Conservation (phyloP, 1,284 basidiomycete species). For the Lentinula novae-zelandiae region DNA sequence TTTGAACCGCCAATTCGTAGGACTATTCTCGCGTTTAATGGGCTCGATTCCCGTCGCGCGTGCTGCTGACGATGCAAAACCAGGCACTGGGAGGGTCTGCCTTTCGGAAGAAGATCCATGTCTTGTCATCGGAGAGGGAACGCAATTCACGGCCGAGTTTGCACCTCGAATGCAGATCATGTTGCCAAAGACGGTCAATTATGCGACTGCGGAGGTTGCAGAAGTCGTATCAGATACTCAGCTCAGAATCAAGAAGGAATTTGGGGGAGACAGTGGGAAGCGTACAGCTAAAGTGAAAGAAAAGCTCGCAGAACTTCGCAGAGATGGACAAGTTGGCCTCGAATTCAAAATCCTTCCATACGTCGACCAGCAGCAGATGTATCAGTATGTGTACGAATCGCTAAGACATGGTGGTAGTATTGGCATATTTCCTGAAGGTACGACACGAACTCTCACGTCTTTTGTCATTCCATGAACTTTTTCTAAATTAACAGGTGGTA, state of each 20-base stretch:
- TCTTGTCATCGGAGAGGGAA: slow-evolving; percentile 76
- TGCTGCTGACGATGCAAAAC: slow-evolving; percentile 85
- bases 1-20: slow-evolving; percentile 79
- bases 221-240: slow-evolving; percentile 91
- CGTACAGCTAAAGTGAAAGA: slow-evolving; percentile 69
- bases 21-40: slow-evolving; percentile 84
- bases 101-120: slow-evolving; percentile 77
- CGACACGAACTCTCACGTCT: slow-evolving; percentile 11
- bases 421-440: slow-evolving; percentile 96
- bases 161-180: slow-evolving; percentile 83
- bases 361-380: slow-evolving; percentile 94
- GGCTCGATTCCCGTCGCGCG: slow-evolving; percentile 90
- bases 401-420: slow-evolving; percentile 88
- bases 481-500: slow-evolving; percentile 63
- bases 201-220: slow-evolving; percentile 78
- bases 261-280: slow-evolving; percentile 80
- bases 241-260: slow-evolving; percentile 83
- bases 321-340: slow-evolving; percentile 56
- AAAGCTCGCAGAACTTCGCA: slow-evolving; percentile 54
- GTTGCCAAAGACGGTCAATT: slow-evolving; percentile 82
- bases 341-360: slow-evolving; percentile 79
- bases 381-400: slow-evolving; percentile 88
- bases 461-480: not conserved
- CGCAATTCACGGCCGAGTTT: slow-evolving; percentile 80
- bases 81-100: slow-evolving; percentile 73